Conservation (phyloP, 352 stramenopile genomes). For the Phytophthora brassicae region DNA sequence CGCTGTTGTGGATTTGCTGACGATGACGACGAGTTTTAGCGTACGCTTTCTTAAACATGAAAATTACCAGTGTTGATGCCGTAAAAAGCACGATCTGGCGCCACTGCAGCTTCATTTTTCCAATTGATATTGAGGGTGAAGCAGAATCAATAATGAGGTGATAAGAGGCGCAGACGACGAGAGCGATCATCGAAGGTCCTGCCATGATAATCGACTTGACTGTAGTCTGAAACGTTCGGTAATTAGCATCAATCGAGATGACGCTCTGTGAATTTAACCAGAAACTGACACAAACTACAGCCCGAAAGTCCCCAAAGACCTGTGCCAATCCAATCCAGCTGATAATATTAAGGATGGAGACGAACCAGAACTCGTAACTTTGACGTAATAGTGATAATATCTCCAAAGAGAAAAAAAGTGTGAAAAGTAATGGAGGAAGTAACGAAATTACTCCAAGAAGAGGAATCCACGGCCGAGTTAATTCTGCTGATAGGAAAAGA, state of each 20-base stretch:
- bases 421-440: conserved; percentile 4
- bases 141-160: conserved; percentile 15
- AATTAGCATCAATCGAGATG: conserved; percentile 37
- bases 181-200: conserved; percentile 26
- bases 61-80: conserved; percentile 26
- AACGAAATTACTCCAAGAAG: conserved; percentile 11
- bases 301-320: conserved; percentile 30
- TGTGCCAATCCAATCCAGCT: conserved; percentile 27
- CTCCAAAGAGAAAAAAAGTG: conserved; percentile 31
- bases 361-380: conserved; percentile 37
- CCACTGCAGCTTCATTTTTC: conserved; percentile 13
- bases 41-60: conserved; percentile 25
- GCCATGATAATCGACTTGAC: conserved; percentile 28
- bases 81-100: conserved; percentile 27
- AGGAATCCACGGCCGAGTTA: conserved; percentile 11
- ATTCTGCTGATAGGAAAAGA: conserved; percentile 9
- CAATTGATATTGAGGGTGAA: conserved; percentile 9
- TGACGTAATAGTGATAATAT: conserved; percentile 17
- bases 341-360: conserved; percentile 30
- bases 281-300: conserved; percentile 23
- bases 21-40: neutral
- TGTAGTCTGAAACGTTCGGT: conserved; percentile 26
- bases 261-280: conserved; percentile 24
- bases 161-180: conserved; percentile 27
- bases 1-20: neutral